phyloP scores from a whole-genome alignment of 495 filamentous ascomycete species.

The Lindgomyces ingoldianus region DNA sequence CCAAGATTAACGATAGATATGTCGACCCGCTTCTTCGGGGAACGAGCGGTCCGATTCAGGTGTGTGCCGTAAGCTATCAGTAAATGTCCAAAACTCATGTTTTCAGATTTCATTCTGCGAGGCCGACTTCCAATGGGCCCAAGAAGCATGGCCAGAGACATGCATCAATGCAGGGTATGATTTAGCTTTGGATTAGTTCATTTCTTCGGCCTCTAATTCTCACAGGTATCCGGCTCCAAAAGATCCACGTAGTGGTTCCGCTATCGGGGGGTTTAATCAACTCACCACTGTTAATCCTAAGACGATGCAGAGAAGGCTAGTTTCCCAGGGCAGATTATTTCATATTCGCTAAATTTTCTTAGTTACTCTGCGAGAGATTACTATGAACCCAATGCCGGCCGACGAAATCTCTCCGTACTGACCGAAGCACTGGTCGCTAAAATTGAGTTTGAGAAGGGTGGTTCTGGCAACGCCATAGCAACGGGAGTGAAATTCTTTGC shows the following conservation, averaged over 20 bases:
- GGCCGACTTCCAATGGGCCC: conserved; percentile 22
- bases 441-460: conserved; percentile 48
- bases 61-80: neutral
- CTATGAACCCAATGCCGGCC: conserved; percentile 28
- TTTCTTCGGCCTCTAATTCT: too few relatives aligned
- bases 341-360: conserved; percentile 31
- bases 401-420: conserved; percentile 52
- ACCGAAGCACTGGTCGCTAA: conserved; percentile 52
- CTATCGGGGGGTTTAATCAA: conserved; percentile 51
- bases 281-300: conserved; percentile 49
- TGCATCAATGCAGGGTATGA: conserved; percentile 18
- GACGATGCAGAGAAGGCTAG: conserved; percentile 28
- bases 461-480: conserved; percentile 30
- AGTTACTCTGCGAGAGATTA: conserved; percentile 31
- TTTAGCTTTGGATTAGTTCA: too few relatives aligned
- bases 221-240: conserved; percentile 22
- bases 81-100: neutral
- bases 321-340: neutral
- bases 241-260: conserved; percentile 28
- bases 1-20: conserved; percentile 28
- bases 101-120: conserved; percentile 29
- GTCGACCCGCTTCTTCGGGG: conserved; percentile 25
- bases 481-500: conserved; percentile 30
- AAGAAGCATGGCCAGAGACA: conserved; percentile 27
- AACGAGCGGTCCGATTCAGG: conserved; percentile 28